phyloP scores from a whole-genome alignment of 257 asterid genomes.

The Vinca minor region DNA sequence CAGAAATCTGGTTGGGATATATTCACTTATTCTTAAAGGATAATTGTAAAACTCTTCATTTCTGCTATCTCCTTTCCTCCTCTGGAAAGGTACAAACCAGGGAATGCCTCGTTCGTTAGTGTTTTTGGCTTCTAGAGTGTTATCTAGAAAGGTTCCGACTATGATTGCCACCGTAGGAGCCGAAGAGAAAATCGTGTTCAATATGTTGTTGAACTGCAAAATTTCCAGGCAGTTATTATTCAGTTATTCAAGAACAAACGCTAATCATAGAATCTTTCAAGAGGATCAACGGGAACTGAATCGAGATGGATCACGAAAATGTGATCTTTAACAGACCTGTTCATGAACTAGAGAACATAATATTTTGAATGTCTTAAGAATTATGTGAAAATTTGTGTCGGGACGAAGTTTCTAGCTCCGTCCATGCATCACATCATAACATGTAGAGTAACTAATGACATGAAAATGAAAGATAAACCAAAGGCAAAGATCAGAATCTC shows the following conservation, averaged over 20 bases:
- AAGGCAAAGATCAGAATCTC: neutral
- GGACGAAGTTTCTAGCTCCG: too few relatives aligned
- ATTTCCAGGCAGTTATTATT: neutral
- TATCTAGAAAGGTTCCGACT: conserved; percentile 60
- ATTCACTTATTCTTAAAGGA: conserved; percentile 64
- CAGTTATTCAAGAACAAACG: neutral
- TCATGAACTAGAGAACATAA: too few relatives aligned
- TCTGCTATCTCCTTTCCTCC: conserved; percentile 69
- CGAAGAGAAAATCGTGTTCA: conserved; percentile 80
- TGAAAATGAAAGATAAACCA: neutral
- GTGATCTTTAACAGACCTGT: neutral
- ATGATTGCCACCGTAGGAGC: conserved; percentile 77
- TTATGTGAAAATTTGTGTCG: too few relatives aligned
- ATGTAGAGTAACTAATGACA: neutral
- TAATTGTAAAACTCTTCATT: conserved; percentile 88
- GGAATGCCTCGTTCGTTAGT: conserved; percentile 79
- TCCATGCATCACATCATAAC: neutral
- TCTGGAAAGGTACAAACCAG: conserved; percentile 78
- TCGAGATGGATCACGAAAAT: neutral
- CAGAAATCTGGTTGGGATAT: conserved; percentile 69
- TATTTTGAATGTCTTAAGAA: too few relatives aligned
- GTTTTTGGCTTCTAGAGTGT: conserved; percentile 65
- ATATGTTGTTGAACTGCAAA: conserved; percentile 76
- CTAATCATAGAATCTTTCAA: neutral
- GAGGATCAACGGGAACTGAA: too few relatives aligned